A percentile compares a stretch with the other conserved stretches of the same genome.
Evolutionary conservation across 164 flowering plant genomes (phyloP).

Genomic region (Vitis amurensis): DNA sequence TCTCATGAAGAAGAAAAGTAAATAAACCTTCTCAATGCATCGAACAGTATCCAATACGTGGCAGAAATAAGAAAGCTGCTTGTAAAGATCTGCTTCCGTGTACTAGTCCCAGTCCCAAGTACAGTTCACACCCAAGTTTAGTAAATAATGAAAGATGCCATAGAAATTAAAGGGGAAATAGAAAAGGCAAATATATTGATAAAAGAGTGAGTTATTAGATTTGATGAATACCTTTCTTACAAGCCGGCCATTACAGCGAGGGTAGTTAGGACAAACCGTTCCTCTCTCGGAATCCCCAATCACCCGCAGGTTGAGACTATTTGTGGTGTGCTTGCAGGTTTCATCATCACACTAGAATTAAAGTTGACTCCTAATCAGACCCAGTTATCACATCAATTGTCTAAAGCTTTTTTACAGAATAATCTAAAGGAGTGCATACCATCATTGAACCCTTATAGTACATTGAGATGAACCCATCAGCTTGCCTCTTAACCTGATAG

Average conservation of each 20-base stretch:
- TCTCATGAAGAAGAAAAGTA: background rate
- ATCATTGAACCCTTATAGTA: conserved; percentile 80
- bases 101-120: conserved; percentile 42
- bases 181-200: background rate
- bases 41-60: conserved; percentile 66
- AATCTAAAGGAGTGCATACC: conserved; percentile 41
- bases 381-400: background rate
- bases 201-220: background rate
- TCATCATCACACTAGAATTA: conserved; percentile 89
- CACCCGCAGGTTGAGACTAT: conserved; percentile 67
- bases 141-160: background rate
- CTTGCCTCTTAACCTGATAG: conserved; percentile 87
- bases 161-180: background rate
- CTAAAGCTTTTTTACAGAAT: background rate
- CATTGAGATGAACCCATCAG: conserved; percentile 64
- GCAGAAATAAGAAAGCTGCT: conserved; percentile 86
- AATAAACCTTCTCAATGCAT: conserved; percentile 74
- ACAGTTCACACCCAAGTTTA: background rate
- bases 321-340: conserved; percentile 82
- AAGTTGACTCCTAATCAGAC: background rate
- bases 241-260: conserved; percentile 87
- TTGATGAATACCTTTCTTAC: conserved; percentile 58
- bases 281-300: conserved; percentile 87
- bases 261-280: conserved; percentile 89
- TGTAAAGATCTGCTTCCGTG: conserved; percentile 86